Base-by-base conservation (phyloP, 1,139 yeast genomes). In the Candida buenavistaensis region DNA sequence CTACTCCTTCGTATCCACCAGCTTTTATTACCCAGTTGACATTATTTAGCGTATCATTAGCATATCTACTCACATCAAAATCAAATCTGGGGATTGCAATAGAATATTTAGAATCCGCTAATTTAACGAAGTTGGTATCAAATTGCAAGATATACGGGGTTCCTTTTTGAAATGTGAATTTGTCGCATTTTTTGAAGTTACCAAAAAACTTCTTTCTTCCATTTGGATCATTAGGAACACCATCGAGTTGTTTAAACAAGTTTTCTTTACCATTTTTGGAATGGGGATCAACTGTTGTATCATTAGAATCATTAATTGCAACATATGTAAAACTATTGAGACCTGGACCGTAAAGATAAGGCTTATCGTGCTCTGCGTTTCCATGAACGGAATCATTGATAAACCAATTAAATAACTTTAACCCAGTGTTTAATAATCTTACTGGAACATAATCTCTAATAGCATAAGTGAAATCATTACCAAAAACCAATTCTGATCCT, bases 391-490 rank as follows among this genome's bases (percentile, higher is more conserved):
- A 74, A 24, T 80, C 80, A 51, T 81, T 85, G 32, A 83, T 72
- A 46, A 70, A 47, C 83, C 87, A 53, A 55, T 64, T 49, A 68
- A 71, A 54, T 60, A 77, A 47, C 72, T 86, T 65, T 61, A 80
- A 55, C 1, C 75, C 77, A 0, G 75, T 66, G 4, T 68, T 48
- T 32, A 71, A 50, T 19, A 70, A 46, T 0, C 70, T 51, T 1
- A 71, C 58, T 3, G 92, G 92, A 9, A 83, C 70, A 38, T 69
- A 66, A 38, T 80, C 81, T 27, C 69, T 62, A 28, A 83, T 75
- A 1, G 88, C 82, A 21, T 66, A 57, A 14, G 70, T 76, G 53
- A 81, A 80, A 51, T 83, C 90, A 50, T 83, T 83, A 1, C 90
- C 90, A 60, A 79, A 82, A 10, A 78, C 46, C 34, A 82, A 57